A percentile compares a stretch with the other conserved stretches of the same genome.
Conservation (phyloP, 129 eudicot species). For the Silybum marianum region DNA sequence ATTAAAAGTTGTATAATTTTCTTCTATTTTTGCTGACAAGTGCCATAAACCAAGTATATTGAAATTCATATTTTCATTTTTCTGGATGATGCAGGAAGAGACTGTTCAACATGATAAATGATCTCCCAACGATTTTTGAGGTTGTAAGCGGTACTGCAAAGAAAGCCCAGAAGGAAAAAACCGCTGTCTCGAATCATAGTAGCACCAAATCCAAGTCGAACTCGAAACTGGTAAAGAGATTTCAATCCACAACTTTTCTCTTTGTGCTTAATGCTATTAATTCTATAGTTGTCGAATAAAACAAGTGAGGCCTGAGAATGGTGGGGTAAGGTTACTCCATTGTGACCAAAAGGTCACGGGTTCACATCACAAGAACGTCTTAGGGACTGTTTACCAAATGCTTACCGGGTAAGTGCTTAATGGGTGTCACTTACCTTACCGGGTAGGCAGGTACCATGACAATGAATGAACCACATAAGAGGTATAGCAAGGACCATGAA, state of each 20-base stretch:
- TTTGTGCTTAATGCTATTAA: constrained; percentile 1
- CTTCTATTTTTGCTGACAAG: constrained; percentile 18
- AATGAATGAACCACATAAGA: no score
- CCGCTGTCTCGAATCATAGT: constrained; percentile 56
- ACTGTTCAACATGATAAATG: constrained; percentile 76
- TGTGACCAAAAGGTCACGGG: background rate
- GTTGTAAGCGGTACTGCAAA: constrained; percentile 67
- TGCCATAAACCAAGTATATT: background rate
- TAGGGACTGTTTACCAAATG: no score
- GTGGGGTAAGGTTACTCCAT: constrained; percentile 8
- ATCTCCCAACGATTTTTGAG: constrained; percentile 79
- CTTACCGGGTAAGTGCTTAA: no score
- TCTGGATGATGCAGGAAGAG: constrained; percentile 54
- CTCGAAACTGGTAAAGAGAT: constrained; percentile 61
- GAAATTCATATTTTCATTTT: background rate
- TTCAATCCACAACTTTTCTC: constrained; percentile 1
- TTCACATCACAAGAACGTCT: background rate
- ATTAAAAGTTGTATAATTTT: background rate
- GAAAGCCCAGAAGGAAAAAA: constrained; percentile 72
- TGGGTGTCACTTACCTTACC: no score
- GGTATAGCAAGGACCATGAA: no score
- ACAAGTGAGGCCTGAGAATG: constrained; percentile 1
- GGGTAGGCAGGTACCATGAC: no score
- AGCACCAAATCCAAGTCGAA: constrained; percentile 73
- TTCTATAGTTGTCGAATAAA: background rate